Percentiles rank a stretch among this genome's conserved stretches.
Evolutionary conservation across 371 early-diverging fungal genomes (phyloP).

Genomic region (Apophysomyces ossiformis): DNA sequence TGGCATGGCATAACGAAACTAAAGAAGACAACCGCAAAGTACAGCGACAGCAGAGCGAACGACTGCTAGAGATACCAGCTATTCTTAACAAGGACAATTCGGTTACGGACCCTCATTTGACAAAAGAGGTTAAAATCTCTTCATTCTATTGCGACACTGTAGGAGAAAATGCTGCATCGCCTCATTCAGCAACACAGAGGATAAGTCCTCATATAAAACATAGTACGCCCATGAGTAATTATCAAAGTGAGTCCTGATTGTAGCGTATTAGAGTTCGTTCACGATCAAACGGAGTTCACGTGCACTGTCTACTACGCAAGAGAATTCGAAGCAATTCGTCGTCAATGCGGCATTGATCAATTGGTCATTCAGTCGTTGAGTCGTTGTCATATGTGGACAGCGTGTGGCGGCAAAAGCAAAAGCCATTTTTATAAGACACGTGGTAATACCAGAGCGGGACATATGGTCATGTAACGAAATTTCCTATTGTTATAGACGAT

Average conservation of each 20-base stretch:
- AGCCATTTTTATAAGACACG: conserved; percentile 66
- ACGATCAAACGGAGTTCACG: conserved; percentile 71
- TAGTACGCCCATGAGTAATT: conserved; percentile 25
- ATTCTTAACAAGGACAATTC: not conserved
- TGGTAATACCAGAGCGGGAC: conserved; percentile 34
- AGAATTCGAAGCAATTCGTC: conserved; percentile 86
- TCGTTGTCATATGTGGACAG: conserved; percentile 80
- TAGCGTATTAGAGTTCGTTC: conserved; percentile 61
- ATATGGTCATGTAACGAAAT: too few species aligned
- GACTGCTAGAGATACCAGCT: not conserved
- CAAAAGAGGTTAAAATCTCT: conserved; percentile 34
- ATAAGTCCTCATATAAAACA: conserved; percentile 49
- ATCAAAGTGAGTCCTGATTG: conserved; percentile 5
- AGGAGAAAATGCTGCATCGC: not conserved
- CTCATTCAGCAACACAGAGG: not conserved
- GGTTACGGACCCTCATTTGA: not conserved
- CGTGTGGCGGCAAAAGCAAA: conserved; percentile 84
- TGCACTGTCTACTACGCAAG: conserved; percentile 88
- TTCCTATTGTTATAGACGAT: conserved; percentile 61
- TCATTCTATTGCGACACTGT: conserved; percentile 25
- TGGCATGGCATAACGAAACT: conserved; percentile 12
- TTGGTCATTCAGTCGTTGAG: conserved; percentile 77
- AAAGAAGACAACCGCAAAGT: conserved; percentile 1
- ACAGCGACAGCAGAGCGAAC: conserved; percentile 4
- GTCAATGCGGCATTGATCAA: conserved; percentile 79